Evolutionary conservation across 2,329 filamentous ascomycete genomes (phyloP).

Genomic region (Rutstroemia sp.): DNA sequence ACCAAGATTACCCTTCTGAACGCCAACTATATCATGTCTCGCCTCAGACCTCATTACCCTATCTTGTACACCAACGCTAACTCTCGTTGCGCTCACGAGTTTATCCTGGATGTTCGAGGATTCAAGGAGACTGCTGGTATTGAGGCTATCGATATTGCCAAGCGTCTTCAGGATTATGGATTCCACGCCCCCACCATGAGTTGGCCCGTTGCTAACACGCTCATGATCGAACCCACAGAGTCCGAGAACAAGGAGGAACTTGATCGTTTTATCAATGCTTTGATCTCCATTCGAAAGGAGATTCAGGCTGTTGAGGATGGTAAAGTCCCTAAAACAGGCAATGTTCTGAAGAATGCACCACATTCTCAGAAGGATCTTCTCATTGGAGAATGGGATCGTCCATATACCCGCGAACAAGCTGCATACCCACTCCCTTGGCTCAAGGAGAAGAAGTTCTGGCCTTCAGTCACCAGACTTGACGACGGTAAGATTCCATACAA

Average conservation of each 20-base stretch:
- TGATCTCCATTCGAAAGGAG: conserved; percentile 80
- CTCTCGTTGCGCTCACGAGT: conserved; percentile 90
- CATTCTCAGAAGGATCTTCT: conserved; percentile 80
- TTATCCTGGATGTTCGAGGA: conserved; percentile 82
- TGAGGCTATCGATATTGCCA: conserved; percentile 91
- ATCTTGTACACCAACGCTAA: conserved; percentile 91
- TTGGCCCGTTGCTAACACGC: conserved; percentile 88
- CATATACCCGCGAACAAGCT: conserved; percentile 73
- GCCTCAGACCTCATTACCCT: conserved; percentile 76
- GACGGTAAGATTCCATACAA: conserved; percentile 56
- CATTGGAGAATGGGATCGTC: conserved; percentile 68
- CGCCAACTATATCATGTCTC: conserved; percentile 91
- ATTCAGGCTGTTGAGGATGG: conserved; percentile 80
- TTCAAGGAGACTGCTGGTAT: conserved; percentile 79
- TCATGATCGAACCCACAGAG: conserved; percentile 98
- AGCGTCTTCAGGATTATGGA: conserved; percentile 93
- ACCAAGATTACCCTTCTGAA: conserved; percentile 92
- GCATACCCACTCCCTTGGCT: conserved; percentile 80
- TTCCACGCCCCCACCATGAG: conserved; percentile 98
- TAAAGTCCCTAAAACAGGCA: conserved; percentile 63
- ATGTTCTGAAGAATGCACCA: conserved; percentile 83
- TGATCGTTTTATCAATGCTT: conserved; percentile 84
- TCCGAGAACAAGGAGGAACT: conserved; percentile 88
- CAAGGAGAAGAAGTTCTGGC: conserved; percentile 97
- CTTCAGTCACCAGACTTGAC: conserved; percentile 75